phyloP scores from a whole-genome alignment of 2,329 filamentous ascomycete genomes.

The Akanthomyces muscarius region DNA sequence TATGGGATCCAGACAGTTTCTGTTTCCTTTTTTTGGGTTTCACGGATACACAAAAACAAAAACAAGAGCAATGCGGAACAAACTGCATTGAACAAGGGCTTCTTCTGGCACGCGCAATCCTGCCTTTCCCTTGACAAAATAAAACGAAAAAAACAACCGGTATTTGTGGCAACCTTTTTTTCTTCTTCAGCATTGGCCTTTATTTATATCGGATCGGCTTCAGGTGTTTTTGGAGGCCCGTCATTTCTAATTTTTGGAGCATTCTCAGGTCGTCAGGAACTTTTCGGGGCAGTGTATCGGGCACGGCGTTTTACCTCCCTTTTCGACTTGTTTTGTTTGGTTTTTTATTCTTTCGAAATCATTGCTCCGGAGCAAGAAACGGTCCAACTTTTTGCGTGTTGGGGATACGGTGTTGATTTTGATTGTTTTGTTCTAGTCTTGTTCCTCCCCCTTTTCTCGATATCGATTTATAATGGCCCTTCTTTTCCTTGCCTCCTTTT shows the following conservation, averaged over 20 bases:
- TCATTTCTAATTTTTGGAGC: constrained; percentile 7
- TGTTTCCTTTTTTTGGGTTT: neutral
- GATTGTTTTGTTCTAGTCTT: neutral
- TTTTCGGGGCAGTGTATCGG: constrained; percentile 8
- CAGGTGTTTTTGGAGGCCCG: constrained; percentile 3
- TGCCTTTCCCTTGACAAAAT: neutral
- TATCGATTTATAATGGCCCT: neutral
- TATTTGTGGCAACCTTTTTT: neutral
- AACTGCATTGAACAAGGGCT: constrained; percentile 1
- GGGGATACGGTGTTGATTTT: constrained; percentile 18
- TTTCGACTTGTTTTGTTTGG: neutral
- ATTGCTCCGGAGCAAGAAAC: constrained; percentile 16
- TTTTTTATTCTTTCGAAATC: neutral
- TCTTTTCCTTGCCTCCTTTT: neutral
- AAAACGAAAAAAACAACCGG: neutral
- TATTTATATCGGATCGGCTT: neutral
- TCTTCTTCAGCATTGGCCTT: neutral
- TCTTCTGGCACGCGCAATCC: constrained; percentile 3
- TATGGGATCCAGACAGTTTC: neutral
- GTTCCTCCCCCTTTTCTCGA: neutral
- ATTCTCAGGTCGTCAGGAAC: neutral
- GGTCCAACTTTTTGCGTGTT: constrained; percentile 19
- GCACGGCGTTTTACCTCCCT: constrained; percentile 2
- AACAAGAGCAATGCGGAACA: neutral
- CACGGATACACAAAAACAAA: constrained; percentile 13